Conservation (phyloP, 2,329 filamentous ascomycete species). For the Penicillium crustosum region DNA sequence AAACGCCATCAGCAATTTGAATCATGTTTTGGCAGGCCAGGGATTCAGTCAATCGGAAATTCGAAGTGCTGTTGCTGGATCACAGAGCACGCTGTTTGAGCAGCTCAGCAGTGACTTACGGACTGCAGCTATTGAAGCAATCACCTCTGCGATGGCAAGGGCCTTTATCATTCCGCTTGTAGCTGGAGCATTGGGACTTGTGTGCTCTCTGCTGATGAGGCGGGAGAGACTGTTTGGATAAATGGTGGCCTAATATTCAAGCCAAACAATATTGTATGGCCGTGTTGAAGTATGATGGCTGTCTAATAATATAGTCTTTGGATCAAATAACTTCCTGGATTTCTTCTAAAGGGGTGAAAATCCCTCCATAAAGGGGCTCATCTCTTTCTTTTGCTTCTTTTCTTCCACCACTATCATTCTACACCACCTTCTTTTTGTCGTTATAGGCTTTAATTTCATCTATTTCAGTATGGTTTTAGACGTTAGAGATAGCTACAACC, state of each 20-base stretch:
- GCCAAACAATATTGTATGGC: not conserved
- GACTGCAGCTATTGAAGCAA: conserved; percentile 30
- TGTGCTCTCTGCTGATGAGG: not conserved
- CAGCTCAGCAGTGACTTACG: conserved; percentile 26
- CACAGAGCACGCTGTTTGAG: conserved; percentile 35
- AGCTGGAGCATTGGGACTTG: conserved; percentile 3
- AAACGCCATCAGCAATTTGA: conserved; percentile 27
- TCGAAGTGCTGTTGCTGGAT: conserved; percentile 32
- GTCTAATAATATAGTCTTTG: not conserved
- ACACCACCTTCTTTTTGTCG: no score
- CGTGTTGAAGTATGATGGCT: not conserved
- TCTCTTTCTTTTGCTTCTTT: no score
- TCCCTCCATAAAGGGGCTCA: no score
- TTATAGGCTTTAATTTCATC: no score
- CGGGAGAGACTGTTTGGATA: not conserved
- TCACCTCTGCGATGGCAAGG: conserved; percentile 25
- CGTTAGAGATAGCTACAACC: no score
- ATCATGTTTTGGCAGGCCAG: conserved; percentile 25
- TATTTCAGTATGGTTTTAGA: no score
- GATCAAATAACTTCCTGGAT: not conserved
- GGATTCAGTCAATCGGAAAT: conserved; percentile 33
- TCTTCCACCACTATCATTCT: no score
- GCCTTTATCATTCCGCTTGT: conserved; percentile 32
- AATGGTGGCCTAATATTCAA: not conserved
- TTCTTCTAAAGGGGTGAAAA: not conserved